phyloP scores from a whole-genome alignment of 495 filamentous ascomycete species.

The Podospora pseudocomata region DNA sequence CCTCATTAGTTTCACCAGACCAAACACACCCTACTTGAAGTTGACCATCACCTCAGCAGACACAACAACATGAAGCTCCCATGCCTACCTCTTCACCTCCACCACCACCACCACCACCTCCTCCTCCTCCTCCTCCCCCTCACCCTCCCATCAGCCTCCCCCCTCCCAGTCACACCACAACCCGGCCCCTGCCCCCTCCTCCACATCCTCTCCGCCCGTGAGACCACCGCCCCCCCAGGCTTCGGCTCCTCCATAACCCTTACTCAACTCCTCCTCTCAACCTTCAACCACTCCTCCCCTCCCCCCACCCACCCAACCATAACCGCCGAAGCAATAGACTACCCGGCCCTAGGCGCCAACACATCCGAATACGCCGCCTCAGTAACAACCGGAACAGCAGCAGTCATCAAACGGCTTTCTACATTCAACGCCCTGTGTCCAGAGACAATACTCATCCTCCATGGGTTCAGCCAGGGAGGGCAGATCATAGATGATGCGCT shows the following conservation, averaged over 20 bases:
- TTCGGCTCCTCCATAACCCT: conserved; percentile 52
- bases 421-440: conserved; percentile 50
- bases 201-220: conserved; percentile 59
- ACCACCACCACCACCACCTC: not conserved
- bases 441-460: conserved; percentile 49
- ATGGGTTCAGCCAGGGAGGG: conserved; percentile 60
- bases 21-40: not conserved
- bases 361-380: conserved; percentile 45
- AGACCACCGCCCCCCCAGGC: conserved; percentile 54
- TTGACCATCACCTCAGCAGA: not conserved
- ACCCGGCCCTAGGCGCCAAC: conserved; percentile 55
- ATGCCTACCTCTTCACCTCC: no score
- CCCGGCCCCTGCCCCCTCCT: conserved; percentile 40
- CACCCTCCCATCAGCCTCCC: not conserved
- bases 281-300: conserved; percentile 28
- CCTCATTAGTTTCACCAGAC: not conserved
- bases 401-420: conserved; percentile 52
- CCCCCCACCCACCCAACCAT: conserved; percentile 29
- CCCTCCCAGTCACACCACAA: no score
- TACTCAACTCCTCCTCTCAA: conserved; percentile 46
- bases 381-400: conserved; percentile 45
- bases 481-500: conserved; percentile 60
- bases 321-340: conserved; percentile 53
- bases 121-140: not conserved
- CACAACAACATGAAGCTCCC: not conserved